These are phyloP conservation scores for Phytopythium mirpurense DNA, from an alignment of 352 stramenopile species.

Conservation along the genomic window DNA sequence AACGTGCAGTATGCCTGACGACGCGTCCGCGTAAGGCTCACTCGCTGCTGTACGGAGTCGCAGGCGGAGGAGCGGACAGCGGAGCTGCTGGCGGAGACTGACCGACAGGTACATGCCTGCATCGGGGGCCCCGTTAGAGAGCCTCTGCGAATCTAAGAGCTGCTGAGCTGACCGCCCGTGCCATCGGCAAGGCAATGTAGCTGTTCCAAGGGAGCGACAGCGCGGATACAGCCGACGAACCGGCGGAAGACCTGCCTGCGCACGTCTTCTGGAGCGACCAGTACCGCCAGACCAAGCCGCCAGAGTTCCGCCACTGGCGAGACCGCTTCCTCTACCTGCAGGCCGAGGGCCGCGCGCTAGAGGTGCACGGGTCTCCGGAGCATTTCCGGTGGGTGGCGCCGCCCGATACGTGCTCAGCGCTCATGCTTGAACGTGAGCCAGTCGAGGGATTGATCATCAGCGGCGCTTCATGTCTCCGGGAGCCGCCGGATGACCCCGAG, in stretches of 20 bases:
- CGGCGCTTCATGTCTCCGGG: slow-evolving; percentile 13
- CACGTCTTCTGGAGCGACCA: slow-evolving; percentile 51
- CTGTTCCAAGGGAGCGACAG: not conserved
- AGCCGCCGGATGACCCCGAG: slow-evolving; percentile 5
- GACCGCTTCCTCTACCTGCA: slow-evolving; percentile 42
- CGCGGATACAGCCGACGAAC: slow-evolving; percentile 4
- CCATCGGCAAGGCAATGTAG: not conserved
- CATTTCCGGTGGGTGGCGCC: slow-evolving; percentile 27
- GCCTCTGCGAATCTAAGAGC: not conserved
- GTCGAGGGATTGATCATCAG: slow-evolving; percentile 7
- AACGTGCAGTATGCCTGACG: too few species aligned
- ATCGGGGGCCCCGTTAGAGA: too few species aligned
- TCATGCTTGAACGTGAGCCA: too few species aligned
- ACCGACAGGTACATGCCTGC: slow-evolving; percentile 18
- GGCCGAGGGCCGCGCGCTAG: slow-evolving; percentile 18
- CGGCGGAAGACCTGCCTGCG: slow-evolving; percentile 13
- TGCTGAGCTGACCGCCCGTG: not conserved
- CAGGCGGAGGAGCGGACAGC: slow-evolving; percentile 37
- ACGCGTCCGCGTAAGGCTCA: too few species aligned
- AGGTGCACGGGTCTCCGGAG: slow-evolving; percentile 25
- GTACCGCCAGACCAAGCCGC: slow-evolving; percentile 31
- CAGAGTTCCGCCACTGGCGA: slow-evolving; percentile 40
- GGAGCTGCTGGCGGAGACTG: slow-evolving; percentile 28
- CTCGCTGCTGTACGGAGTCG: too few species aligned
- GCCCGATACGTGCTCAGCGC: not conserved